A percentile compares a stretch with the other conserved stretches of the same genome.
Conservation (phyloP, 2,329 filamentous ascomycete species). For the Colletotrichum liaoningense region DNA sequence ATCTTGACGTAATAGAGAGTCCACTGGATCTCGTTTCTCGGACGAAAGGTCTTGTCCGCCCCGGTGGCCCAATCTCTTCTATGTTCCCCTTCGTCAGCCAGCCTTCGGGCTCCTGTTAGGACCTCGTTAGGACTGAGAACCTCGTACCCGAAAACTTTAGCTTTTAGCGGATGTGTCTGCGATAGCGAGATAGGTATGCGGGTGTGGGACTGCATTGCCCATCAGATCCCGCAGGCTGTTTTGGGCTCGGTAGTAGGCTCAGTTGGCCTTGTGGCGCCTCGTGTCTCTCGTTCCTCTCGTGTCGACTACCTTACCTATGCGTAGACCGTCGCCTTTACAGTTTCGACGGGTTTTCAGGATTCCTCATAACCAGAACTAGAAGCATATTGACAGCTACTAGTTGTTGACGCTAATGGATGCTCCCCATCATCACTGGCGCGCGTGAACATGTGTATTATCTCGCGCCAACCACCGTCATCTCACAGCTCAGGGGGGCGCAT, state of each 20-base stretch:
- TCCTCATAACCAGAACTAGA: background rate
- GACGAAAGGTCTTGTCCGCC: background rate
- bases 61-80: background rate
- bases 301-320: background rate
- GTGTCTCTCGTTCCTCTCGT: background rate
- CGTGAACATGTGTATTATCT: background rate
- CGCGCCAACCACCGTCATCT: background rate
- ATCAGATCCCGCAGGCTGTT: too few species aligned
- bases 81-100: background rate
- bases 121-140: background rate
- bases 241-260: background rate
- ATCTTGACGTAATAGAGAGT: background rate
- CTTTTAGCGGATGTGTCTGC: background rate
- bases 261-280: background rate
- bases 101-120: too few species aligned
- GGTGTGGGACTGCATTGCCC: background rate
- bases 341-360: background rate
- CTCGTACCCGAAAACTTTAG: background rate
- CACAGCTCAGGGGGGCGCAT: background rate
- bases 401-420: background rate
- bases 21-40: background rate
- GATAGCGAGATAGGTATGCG: conserved; percentile 1
- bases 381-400: background rate
- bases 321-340: background rate
- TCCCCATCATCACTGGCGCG: background rate